phyloP scores from a whole-genome alignment of 1,284 basidiomycete species.

The Heliocybe sulcata region DNA sequence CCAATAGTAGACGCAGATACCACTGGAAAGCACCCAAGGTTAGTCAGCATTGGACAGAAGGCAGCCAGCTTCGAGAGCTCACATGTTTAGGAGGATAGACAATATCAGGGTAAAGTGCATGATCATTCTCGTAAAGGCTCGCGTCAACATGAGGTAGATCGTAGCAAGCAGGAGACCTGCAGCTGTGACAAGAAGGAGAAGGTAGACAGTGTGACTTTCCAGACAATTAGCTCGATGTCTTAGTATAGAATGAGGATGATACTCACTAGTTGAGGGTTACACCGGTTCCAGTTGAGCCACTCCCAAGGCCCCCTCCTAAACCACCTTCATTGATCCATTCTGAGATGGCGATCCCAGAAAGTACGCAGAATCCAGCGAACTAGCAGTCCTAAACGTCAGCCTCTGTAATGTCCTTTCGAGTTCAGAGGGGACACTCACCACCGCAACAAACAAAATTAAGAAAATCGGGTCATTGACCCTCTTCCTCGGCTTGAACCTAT shows the following conservation, averaged over 20 bases:
- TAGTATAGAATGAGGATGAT: too few species aligned
- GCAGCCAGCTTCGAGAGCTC: slow-evolving; percentile 18
- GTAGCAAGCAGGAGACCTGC: slow-evolving; percentile 45
- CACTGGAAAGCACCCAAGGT: slow-evolving; percentile 26
- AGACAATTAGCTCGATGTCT: slow-evolving; percentile 18
- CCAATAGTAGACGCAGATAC: slow-evolving; percentile 72
- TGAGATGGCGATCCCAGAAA: slow-evolving; percentile 60
- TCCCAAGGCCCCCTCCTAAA: slow-evolving; percentile 59
- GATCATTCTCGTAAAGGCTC: slow-evolving; percentile 71
- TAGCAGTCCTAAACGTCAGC: slow-evolving; percentile 15
- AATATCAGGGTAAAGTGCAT: slow-evolving; percentile 77
- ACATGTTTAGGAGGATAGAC: slow-evolving; percentile 70
- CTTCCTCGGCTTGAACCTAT: slow-evolving; percentile 65
- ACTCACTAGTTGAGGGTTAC: slow-evolving; percentile 55
- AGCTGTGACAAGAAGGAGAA: slow-evolving; percentile 54
- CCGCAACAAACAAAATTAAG: slow-evolving; percentile 61
- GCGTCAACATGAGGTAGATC: slow-evolving; percentile 51
- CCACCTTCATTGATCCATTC: slow-evolving; percentile 61
- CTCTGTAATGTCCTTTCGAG: background rate
- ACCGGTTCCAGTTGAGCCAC: slow-evolving; percentile 34
- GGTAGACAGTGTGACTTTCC: slow-evolving; percentile 41
- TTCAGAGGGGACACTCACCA: slow-evolving; percentile 26
- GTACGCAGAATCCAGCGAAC: slow-evolving; percentile 60
- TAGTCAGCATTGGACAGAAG: slow-evolving; percentile 5
- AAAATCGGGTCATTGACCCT: slow-evolving; percentile 68